phyloP scores from a whole-genome alignment of 2,329 filamentous ascomycete species.

The Monosporascus cannonballus region DNA sequence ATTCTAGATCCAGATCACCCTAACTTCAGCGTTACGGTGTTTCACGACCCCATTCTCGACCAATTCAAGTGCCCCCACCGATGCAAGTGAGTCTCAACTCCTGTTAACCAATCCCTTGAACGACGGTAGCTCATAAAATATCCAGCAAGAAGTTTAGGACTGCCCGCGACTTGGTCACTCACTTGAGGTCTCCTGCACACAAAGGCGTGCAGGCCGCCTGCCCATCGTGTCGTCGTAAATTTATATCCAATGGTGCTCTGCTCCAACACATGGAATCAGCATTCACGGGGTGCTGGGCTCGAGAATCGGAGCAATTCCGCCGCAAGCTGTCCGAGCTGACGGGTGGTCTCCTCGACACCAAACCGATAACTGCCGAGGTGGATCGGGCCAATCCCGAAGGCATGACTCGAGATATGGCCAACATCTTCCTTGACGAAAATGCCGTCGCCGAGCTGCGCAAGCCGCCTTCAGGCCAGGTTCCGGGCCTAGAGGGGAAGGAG shows the following conservation, averaged over 20 bases:
- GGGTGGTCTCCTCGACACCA: slow-evolving; percentile 30
- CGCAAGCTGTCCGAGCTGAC: slow-evolving; percentile 33
- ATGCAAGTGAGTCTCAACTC: slow-evolving; percentile 40
- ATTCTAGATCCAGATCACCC: slow-evolving; percentile 39
- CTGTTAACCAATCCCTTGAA: not conserved
- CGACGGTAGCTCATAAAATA: slow-evolving; percentile 7
- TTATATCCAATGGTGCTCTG: slow-evolving; percentile 35
- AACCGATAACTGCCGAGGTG: slow-evolving; percentile 24
- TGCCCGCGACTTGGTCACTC: slow-evolving; percentile 26
- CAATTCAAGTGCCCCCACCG: slow-evolving; percentile 49
- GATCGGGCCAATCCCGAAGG: slow-evolving; percentile 21
- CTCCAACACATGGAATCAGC: slow-evolving; percentile 43
- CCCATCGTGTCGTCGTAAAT: slow-evolving; percentile 37
- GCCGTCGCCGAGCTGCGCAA: not conserved
- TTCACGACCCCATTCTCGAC: slow-evolving; percentile 35
- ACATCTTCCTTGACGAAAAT: not conserved
- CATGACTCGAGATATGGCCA: not conserved
- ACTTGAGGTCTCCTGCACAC: slow-evolving; percentile 41
- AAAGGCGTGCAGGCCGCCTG: slow-evolving; percentile 31
- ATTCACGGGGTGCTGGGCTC: slow-evolving; percentile 35
- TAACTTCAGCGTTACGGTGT: slow-evolving; percentile 41
- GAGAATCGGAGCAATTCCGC: slow-evolving; percentile 32
- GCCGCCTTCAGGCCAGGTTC: not conserved
- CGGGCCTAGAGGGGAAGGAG: not conserved
- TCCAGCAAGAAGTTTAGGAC: slow-evolving; percentile 36